Evolutionary conservation across 2,329 filamentous ascomycete species (phyloP), one percentile per base, ranked within the genome.

Genomic region (Pyrenochaeta sp.): DNA sequence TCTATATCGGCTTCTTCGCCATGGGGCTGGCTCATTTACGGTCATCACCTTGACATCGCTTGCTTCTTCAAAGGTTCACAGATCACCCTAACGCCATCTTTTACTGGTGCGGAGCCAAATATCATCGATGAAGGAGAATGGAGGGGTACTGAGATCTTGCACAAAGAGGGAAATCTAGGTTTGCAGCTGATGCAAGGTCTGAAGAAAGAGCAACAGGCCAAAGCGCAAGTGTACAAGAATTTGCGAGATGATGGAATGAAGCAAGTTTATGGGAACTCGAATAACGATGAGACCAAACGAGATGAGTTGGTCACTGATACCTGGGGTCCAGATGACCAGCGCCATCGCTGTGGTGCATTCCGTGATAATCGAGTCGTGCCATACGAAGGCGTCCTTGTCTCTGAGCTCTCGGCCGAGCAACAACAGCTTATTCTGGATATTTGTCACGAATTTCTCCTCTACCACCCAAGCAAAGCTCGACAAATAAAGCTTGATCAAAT

Each of bases 241-340:
- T 77, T 90, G 72, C 76, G 79, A 17, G 87, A 90, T 44, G 80
- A 82, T 0, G 77, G 72, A 0, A 90, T 90, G 87, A 82, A 80
- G 3, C 71, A 73, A 35, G 71, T 68, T 17, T 63, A 63, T 18
- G 59, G 55, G 1, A 53, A 52, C 23, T 63, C 58, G 8, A 51
- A 62, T 21, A 62, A 62, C 18, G 58, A 62, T n/a, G 53, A 46
- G 18, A 53, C 31, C 9, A 48, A 60, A 17, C 55, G 55, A 14
- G 74, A 74, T 3, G 63, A 76, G 40, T 53, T 78, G 21, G 62
- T 70, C 10, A 65, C 64, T 9, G 85, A 84, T 7, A 79, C 88
- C 6, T 92, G 88, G 88, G 92, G 92, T 65, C 85, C 85, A 53
- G 87, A 90, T 60, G 89, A 93, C 65, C 87, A 92, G 72, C 79